Evolutionary conservation across 1,284 basidiomycete genomes (phyloP).

Genomic region (Chalciporus piperatoides): DNA sequence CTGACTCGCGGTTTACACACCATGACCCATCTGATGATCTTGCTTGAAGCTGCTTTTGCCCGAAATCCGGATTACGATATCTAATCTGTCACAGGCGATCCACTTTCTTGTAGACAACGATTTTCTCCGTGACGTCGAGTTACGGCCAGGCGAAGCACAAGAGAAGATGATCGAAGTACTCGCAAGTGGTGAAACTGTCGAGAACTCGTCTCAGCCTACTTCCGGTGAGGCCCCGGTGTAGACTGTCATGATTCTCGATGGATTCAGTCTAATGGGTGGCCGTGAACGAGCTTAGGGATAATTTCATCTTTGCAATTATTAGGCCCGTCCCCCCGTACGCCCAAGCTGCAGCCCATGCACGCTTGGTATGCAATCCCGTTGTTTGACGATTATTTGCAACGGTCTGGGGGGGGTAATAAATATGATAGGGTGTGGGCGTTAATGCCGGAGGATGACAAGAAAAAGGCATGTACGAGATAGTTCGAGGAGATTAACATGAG

Average conservation of each 20-base stretch:
- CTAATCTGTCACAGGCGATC: constrained; percentile 91
- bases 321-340: constrained; percentile 26
- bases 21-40: constrained; percentile 15
- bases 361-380: constrained; percentile 34
- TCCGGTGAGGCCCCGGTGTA: not conserved
- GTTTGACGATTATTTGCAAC: constrained; percentile 31
- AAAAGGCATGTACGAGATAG: not conserved
- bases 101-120: constrained; percentile 91
- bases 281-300: constrained; percentile 34
- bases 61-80: constrained; percentile 88
- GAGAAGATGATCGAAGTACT: constrained; percentile 66
- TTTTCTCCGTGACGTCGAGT: constrained; percentile 82
- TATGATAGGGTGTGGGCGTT: not conserved
- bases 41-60: constrained; percentile 69
- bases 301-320: constrained; percentile 37
- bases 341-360: constrained; percentile 38
- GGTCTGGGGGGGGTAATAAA: constrained; percentile 12
- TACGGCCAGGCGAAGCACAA: constrained; percentile 74
- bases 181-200: constrained; percentile 21
- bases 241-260: not conserved
- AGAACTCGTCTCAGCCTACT: not conserved
- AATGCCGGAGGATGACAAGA: not conserved
- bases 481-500: not conserved
- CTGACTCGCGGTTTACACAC: not conserved
- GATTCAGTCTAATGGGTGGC: too few species aligned